A percentile compares a stretch with the other conserved stretches of the same genome.
phyloP scores from a whole-genome alignment of 179 eudicot genomes.

The Dionaea muscipula region DNA sequence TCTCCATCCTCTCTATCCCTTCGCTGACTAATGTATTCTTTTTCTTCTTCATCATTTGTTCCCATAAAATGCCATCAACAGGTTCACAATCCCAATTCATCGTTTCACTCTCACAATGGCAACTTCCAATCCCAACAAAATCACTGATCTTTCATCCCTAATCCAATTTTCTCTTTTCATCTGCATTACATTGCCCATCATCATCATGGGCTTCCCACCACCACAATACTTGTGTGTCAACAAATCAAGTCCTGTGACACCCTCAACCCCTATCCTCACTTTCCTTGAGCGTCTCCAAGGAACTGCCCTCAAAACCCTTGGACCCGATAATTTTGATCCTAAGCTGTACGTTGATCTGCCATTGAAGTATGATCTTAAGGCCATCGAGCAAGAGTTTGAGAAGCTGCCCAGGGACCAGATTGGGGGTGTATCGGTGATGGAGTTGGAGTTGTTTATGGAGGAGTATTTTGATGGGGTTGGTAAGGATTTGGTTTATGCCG shows the following conservation, averaged over 20 bases:
- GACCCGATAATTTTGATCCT: slow-evolving; percentile 53
- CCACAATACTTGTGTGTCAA: not conserved
- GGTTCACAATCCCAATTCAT: not conserved
- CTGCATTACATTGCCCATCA: not conserved
- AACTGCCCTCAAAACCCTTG: slow-evolving; percentile 53
- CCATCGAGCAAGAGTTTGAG: slow-evolving; percentile 29
- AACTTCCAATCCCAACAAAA: not conserved
- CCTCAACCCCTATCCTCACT: slow-evolving; percentile 38
- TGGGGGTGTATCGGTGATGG: slow-evolving; percentile 26
- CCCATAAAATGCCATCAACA: not conserved
- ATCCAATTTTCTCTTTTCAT: not conserved
- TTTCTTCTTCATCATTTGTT: not conserved
- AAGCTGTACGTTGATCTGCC: slow-evolving; percentile 65
- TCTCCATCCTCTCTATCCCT: no score
- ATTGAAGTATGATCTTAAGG: slow-evolving; percentile 35
- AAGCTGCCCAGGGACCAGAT: slow-evolving; percentile 19
- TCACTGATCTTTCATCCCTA: not conserved
- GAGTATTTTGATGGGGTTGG: slow-evolving; percentile 43
- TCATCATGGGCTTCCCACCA: slow-evolving; percentile 15
- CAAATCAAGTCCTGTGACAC: slow-evolving; percentile 26
- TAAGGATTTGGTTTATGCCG: slow-evolving; percentile 44
- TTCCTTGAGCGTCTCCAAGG: slow-evolving; percentile 54
- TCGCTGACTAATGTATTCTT: no score
- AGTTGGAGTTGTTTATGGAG: slow-evolving; percentile 27
- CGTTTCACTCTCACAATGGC: not conserved